phyloP scores from a whole-genome alignment of 2,329 filamentous ascomycete species.

The Epichloe aotearoae region DNA sequence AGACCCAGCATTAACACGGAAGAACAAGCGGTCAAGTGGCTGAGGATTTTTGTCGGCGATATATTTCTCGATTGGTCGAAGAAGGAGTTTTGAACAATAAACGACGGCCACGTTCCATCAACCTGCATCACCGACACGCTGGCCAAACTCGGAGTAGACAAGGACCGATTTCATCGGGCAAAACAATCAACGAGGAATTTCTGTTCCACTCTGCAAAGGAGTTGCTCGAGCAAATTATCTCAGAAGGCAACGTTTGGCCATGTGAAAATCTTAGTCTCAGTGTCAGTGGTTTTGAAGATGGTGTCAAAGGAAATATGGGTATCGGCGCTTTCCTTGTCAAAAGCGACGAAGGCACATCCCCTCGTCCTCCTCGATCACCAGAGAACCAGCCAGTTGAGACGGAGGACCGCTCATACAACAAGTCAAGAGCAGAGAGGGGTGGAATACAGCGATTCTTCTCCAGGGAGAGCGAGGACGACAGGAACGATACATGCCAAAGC shows the following conservation, averaged over 20 bases:
- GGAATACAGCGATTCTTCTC: constrained; percentile 47
- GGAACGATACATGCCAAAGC: not conserved
- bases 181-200: constrained; percentile 54
- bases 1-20: constrained; percentile 64
- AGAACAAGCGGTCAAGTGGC: constrained; percentile 73
- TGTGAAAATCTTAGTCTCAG: constrained; percentile 82
- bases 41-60: constrained; percentile 82
- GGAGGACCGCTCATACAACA: constrained; percentile 15
- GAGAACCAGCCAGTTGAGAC: not conserved
- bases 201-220: constrained; percentile 66
- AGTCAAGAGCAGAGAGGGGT: constrained; percentile 26
- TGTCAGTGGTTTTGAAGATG: constrained; percentile 87
- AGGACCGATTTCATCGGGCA: constrained; percentile 63
- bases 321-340: constrained; percentile 80
- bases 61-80: constrained; percentile 83
- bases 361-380: constrained; percentile 11
- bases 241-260: constrained; percentile 74
- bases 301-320: constrained; percentile 67
- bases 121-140: constrained; percentile 66
- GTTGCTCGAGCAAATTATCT: constrained; percentile 63
- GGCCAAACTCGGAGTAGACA: constrained; percentile 63
- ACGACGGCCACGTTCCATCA: constrained; percentile 73
- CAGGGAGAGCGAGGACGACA: constrained; percentile 13
- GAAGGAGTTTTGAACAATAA: constrained; percentile 83
- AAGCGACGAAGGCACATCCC: constrained; percentile 46